A percentile compares a stretch with the other conserved stretches of the same genome.
phyloP scores from a whole-genome alignment of 805 yeast genomes.

The Myxozyma monticola region DNA sequence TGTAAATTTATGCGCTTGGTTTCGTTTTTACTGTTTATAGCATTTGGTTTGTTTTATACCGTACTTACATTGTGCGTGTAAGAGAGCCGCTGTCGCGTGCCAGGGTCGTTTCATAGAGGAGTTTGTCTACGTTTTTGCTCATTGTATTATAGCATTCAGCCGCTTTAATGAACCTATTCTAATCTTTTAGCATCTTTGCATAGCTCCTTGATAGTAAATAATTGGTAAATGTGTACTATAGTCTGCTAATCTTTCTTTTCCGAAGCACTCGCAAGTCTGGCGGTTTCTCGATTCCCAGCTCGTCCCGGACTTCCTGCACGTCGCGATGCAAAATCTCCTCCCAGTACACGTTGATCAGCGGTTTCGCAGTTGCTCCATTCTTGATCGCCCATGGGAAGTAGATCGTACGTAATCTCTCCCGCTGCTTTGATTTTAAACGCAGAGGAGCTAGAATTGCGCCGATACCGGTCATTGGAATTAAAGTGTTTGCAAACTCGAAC shows the following conservation, averaged over 20 bases:
- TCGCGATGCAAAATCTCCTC: constrained; percentile 75
- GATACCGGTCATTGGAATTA: constrained; percentile 92
- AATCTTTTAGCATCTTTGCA: too few species aligned
- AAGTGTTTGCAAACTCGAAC: constrained; percentile 87
- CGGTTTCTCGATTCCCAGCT: constrained; percentile 73
- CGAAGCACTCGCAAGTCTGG: constrained; percentile 70
- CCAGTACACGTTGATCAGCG: constrained; percentile 89
- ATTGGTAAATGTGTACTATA: not conserved
- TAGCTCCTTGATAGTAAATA: too few species aligned
- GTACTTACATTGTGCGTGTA: too few species aligned
- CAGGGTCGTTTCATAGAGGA: too few species aligned
- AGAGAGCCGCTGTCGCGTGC: too few species aligned
- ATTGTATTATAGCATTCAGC: too few species aligned
- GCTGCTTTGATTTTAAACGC: constrained; percentile 64
- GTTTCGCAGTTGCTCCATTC: constrained; percentile 70
- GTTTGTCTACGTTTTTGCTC: too few species aligned
- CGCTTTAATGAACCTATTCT: too few species aligned
- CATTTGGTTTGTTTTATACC: too few species aligned
- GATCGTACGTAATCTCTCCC: constrained; percentile 60
- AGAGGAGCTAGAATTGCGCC: constrained; percentile 90
- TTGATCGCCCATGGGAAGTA: constrained; percentile 86
- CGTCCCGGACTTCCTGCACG: constrained; percentile 66
- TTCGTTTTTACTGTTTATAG: too few species aligned
- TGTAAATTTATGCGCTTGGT: too few species aligned
- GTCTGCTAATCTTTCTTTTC: constrained; percentile 28